phyloP scores from a whole-genome alignment of 2,329 filamentous ascomycete genomes.

The Mycogone perniciosa region DNA sequence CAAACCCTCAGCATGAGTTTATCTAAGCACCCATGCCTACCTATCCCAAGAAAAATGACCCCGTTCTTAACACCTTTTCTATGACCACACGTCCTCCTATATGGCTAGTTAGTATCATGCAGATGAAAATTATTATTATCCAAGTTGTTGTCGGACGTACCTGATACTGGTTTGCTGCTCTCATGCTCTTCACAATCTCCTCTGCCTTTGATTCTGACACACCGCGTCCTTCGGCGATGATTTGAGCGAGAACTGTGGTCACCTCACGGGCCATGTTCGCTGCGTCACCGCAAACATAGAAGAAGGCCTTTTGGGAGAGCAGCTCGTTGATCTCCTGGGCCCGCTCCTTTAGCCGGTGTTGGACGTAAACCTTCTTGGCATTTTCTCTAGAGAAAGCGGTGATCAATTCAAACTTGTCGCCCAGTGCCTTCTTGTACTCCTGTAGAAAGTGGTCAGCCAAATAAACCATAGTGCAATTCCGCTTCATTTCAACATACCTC shows the following conservation, averaged over 20 bases:
- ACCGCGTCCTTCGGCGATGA: constrained; percentile 77
- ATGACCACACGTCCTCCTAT: constrained; percentile 69
- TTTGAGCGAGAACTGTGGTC: constrained; percentile 77
- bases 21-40: neutral
- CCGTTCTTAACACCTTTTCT: constrained; percentile 18
- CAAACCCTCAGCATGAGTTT: too few relatives aligned
- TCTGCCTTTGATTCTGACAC: constrained; percentile 83
- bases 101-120: constrained; percentile 5
- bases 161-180: constrained; percentile 92
- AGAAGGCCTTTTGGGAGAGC: constrained; percentile 79
- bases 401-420: constrained; percentile 83
- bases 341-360: constrained; percentile 81
- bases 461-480: too few relatives aligned
- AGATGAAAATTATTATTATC: neutral
- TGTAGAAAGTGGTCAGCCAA: constrained; percentile 29
- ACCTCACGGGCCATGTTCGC: constrained; percentile 96
- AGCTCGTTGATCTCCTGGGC: constrained; percentile 82
- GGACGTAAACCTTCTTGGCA: constrained; percentile 89
- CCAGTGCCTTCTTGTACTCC: constrained; percentile 77
- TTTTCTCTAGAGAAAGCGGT: constrained; percentile 92
- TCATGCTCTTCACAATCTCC: constrained; percentile 96
- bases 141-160: constrained; percentile 39
- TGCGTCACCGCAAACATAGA: constrained; percentile 97
- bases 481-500: constrained; percentile 54
- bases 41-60: constrained; percentile 2